Conservation (phyloP, 2,329 filamentous ascomycete genomes). For the Alternaria arbusti region DNA sequence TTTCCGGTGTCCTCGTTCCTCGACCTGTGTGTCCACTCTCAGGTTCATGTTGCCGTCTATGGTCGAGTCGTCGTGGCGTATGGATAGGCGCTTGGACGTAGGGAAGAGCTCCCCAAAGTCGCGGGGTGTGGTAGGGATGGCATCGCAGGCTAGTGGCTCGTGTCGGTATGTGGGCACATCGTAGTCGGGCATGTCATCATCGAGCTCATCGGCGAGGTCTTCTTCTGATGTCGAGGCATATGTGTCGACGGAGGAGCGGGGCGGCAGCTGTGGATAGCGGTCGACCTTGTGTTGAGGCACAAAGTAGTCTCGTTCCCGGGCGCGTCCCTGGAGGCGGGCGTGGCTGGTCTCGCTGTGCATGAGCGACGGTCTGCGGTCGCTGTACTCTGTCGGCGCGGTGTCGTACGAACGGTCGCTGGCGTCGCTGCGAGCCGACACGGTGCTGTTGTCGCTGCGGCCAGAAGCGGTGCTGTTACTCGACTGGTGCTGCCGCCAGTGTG, state of each 20-base stretch:
- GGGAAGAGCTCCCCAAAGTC: constrained; percentile 89
- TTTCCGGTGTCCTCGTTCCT: constrained; percentile 61
- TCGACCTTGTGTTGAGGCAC: constrained; percentile 13
- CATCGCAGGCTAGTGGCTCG: constrained; percentile 68
- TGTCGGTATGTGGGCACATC: constrained; percentile 67
- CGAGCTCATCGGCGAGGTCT: constrained; percentile 57
- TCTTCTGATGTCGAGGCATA: constrained; percentile 77
- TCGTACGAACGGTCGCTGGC: constrained; percentile 42
- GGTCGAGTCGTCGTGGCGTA: constrained; percentile 89
- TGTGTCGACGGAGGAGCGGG: constrained; percentile 73
- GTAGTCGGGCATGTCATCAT: constrained; percentile 58
- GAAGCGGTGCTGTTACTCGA: constrained; percentile 38
- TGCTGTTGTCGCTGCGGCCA: constrained; percentile 28
- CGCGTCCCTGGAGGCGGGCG: constrained; percentile 35
- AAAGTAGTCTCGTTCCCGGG: constrained; percentile 34
- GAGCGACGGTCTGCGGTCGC: constrained; percentile 35
- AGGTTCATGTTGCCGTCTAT: constrained; percentile 97
- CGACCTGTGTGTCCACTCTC: constrained; percentile 79
- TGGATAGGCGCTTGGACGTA: constrained; percentile 77
- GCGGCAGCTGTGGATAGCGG: constrained; percentile 21
- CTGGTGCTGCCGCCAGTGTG: constrained; percentile 41
- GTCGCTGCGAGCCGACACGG: constrained; percentile 38
- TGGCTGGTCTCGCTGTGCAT: constrained; percentile 41
- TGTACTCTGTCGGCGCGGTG: constrained; percentile 46
- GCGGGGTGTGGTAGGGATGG: constrained; percentile 77